phyloP scores from a whole-genome alignment of 2,329 filamentous ascomycete genomes.

The Alternaria tenuissima region DNA sequence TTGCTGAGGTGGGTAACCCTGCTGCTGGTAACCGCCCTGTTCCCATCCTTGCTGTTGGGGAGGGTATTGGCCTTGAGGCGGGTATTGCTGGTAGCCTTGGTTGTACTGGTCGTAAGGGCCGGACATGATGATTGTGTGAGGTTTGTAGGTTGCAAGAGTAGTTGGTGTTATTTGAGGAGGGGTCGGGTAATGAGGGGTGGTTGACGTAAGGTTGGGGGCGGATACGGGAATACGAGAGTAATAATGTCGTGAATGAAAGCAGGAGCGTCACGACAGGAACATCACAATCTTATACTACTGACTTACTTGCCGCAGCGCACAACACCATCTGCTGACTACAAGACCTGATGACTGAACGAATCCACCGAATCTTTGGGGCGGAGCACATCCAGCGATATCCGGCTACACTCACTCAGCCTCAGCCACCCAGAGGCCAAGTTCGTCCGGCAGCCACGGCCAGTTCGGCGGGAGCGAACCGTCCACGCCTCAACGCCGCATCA shows the following conservation, averaged over 20 bases:
- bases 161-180: constrained; percentile 15
- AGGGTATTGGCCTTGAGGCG: constrained; percentile 43
- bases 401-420: constrained; percentile 47
- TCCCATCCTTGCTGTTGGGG: constrained; percentile 43
- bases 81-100: constrained; percentile 49
- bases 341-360: constrained; percentile 35
- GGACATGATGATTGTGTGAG: constrained; percentile 54
- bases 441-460: constrained; percentile 28
- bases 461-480: constrained; percentile 19
- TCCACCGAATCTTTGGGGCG: constrained; percentile 35
- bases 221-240: constrained; percentile 14
- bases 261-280: constrained; percentile 18
- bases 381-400: constrained; percentile 36
- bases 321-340: constrained; percentile 37
- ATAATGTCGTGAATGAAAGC: constrained; percentile 18
- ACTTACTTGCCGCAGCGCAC: constrained; percentile 27
- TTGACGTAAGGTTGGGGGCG: constrained; percentile 23
- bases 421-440: constrained; percentile 26
- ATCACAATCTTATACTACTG: constrained; percentile 25
- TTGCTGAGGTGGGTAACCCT: constrained; percentile 44
- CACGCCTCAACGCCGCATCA: constrained; percentile 17
- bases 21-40: constrained; percentile 43
- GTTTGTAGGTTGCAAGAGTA: constrained; percentile 4
- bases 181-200: constrained; percentile 21
- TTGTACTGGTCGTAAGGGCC: constrained; percentile 60